Evolutionary conservation across 2,329 filamentous ascomycete species (phyloP).

Genomic region (Fusarium euwallaceae): DNA sequence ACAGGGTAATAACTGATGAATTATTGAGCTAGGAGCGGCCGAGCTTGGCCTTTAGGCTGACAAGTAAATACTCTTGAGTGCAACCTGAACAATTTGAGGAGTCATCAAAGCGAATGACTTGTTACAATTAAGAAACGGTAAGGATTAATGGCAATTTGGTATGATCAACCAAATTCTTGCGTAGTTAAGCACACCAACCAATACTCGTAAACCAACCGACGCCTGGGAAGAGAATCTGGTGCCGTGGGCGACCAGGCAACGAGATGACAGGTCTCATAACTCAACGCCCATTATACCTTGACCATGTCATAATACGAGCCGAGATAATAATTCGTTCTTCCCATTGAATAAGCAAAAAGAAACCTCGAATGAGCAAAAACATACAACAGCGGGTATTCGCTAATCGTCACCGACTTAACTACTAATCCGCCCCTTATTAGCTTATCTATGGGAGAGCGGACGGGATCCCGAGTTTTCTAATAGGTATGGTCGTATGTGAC

Average conservation of each 20-base stretch:
- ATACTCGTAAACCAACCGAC: neutral
- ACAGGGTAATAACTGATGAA: neutral
- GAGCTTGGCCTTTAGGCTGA: neutral
- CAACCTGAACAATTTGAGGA: neutral
- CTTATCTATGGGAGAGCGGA: conserved; percentile 3
- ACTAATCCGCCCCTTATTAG: conserved; percentile 2
- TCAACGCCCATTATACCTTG: neutral
- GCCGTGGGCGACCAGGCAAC: neutral
- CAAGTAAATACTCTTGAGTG: neutral
- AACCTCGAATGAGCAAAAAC: neutral
- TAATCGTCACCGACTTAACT: conserved; percentile 4
- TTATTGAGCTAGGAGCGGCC: neutral
- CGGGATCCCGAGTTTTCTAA: neutral
- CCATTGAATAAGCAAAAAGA: neutral
- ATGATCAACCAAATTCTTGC: fast-evolving
- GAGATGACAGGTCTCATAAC: neutral
- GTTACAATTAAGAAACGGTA: no score
- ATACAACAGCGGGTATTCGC: conserved; percentile 3
- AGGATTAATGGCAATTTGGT: no score
- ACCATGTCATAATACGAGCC: neutral
- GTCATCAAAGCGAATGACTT: neutral
- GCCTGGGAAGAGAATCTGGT: no score
- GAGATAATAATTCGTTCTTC: neutral
- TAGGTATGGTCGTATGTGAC: neutral
- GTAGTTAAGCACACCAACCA: no score